Percentiles rank a stretch among this genome's conserved stretches.
phyloP scores from a whole-genome alignment of 2,329 filamentous ascomycete species.

The Aspergillus chevalieri region DNA sequence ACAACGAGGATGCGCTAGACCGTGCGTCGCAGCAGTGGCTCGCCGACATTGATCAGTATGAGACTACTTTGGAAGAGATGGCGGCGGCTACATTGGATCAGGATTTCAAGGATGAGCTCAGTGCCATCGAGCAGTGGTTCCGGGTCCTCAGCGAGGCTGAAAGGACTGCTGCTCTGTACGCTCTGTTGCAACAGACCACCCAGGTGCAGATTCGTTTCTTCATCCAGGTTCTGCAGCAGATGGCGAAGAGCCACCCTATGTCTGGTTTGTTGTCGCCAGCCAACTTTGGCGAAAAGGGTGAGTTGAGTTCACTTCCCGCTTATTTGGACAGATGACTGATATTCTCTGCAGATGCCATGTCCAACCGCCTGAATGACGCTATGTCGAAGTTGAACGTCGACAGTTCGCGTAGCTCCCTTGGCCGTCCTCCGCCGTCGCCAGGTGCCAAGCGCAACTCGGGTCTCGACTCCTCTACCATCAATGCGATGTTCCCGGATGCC shows the following conservation, averaged over 20 bases:
- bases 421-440: constrained; percentile 70
- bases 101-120: constrained; percentile 98
- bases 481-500: constrained; percentile 98
- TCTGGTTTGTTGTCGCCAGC: constrained; percentile 89
- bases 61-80: constrained; percentile 99
- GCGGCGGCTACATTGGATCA: constrained; percentile 96
- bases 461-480: constrained; percentile 89
- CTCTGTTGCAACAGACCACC: constrained; percentile 93
- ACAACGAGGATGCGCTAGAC: constrained; percentile 79
- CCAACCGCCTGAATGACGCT: constrained; percentile 86
- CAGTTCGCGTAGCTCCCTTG: constrained; percentile 77
- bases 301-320: constrained; percentile 16
- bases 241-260: constrained; percentile 98
- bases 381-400: constrained; percentile 93
- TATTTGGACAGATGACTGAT: constrained; percentile 8
- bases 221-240: constrained; percentile 96
- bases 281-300: constrained; percentile 90
- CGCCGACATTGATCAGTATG: constrained; percentile 96
- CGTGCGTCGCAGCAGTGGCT: constrained; percentile 98
- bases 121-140: constrained; percentile 99
- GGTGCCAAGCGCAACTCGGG: constrained; percentile 85
- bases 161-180: constrained; percentile 89
- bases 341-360: constrained; percentile 73
- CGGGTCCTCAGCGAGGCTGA: constrained; percentile 94
- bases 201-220: constrained; percentile 99